Conservation (phyloP, 2,329 filamentous ascomycete genomes). For the Parascedosporium putredinis region DNA sequence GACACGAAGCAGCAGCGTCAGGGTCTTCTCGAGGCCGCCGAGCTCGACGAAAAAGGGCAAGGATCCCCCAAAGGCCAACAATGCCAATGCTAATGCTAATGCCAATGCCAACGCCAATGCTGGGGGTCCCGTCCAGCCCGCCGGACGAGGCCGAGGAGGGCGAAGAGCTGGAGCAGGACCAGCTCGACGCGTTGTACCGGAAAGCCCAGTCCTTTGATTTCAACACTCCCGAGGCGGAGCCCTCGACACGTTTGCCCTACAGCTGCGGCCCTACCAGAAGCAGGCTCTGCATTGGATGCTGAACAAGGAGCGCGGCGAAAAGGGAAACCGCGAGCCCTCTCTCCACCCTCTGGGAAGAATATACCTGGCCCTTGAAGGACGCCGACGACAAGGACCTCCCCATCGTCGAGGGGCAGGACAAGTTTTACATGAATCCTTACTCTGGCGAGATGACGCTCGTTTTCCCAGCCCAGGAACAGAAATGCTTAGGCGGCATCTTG, state of each 20-base stretch:
- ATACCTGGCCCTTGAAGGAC: constrained; percentile 79
- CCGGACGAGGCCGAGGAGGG: constrained; percentile 69
- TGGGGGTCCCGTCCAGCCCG: not conserved
- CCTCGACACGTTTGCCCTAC: constrained; percentile 74
- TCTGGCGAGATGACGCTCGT: constrained; percentile 86
- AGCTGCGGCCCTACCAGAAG: constrained; percentile 84
- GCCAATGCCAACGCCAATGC: too few species aligned
- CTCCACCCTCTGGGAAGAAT: constrained; percentile 99
- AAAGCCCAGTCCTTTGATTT: constrained; percentile 98
- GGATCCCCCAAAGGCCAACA: constrained; percentile 20
- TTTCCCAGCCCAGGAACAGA: constrained; percentile 88
- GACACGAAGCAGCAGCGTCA: constrained; percentile 74
- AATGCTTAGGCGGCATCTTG: constrained; percentile 84
- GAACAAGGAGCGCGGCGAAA: constrained; percentile 75
- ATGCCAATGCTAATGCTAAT: too few species aligned
- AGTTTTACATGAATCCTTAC: constrained; percentile 95
- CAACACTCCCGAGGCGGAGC: constrained; percentile 75
- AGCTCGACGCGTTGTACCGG: constrained; percentile 85
- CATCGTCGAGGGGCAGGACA: constrained; percentile 50
- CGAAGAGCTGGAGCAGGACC: constrained; percentile 85
- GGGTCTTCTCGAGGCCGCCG: constrained; percentile 75
- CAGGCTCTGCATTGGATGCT: constrained; percentile 97
- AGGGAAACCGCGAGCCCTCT: constrained; percentile 59
- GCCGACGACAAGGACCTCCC: constrained; percentile 71
- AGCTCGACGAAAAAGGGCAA: constrained; percentile 71